These are phyloP conservation scores for Diaporthe humulicola DNA, from an alignment of 2,329 filamentous ascomycete genomes.

Conservation along the genomic window DNA sequence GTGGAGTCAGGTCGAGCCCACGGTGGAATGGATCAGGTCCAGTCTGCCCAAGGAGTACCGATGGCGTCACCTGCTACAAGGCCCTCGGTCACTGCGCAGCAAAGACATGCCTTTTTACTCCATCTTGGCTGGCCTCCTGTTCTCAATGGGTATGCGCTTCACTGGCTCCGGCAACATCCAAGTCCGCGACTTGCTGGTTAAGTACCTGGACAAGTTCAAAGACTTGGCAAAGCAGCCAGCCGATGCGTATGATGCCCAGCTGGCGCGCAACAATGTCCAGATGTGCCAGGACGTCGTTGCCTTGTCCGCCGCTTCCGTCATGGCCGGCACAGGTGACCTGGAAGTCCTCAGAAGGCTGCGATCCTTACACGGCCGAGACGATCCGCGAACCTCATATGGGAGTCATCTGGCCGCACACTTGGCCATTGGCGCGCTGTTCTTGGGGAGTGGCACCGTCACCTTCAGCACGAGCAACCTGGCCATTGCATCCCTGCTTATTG, in stretches of 20 bases:
- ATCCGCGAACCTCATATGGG: conserved; percentile 88
- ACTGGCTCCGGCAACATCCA: conserved; percentile 78
- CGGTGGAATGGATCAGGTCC: conserved; percentile 79
- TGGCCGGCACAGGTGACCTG: conserved; percentile 96
- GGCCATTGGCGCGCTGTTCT: conserved; percentile 89
- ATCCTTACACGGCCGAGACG: conserved; percentile 87
- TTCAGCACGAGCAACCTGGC: conserved; percentile 91
- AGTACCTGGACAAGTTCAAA: conserved; percentile 89
- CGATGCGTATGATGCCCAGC: conserved; percentile 81
- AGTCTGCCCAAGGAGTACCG: conserved; percentile 81
- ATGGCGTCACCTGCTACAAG: conserved; percentile 69
- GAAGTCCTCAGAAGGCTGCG: conserved; percentile 86
- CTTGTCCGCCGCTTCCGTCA: conserved; percentile 86
- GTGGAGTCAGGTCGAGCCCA: conserved; percentile 86
- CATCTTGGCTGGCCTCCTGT: conserved; percentile 90
- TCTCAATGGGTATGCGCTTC: conserved; percentile 80
- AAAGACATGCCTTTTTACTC: conserved; percentile 93
- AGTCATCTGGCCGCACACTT: conserved; percentile 94
- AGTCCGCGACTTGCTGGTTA: conserved; percentile 85
- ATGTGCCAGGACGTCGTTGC: conserved; percentile 93
- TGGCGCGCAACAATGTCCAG: conserved; percentile 84
- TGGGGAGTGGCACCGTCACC: conserved; percentile 92
- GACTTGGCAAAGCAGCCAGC: conserved; percentile 75
- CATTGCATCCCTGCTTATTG: conserved; percentile 85
- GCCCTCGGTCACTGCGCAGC: conserved; percentile 75